A percentile compares a stretch with the other conserved stretches of the same genome.
Conservation (phyloP, 345 rosid species). For the Cardamine chenopodiifolia region DNA sequence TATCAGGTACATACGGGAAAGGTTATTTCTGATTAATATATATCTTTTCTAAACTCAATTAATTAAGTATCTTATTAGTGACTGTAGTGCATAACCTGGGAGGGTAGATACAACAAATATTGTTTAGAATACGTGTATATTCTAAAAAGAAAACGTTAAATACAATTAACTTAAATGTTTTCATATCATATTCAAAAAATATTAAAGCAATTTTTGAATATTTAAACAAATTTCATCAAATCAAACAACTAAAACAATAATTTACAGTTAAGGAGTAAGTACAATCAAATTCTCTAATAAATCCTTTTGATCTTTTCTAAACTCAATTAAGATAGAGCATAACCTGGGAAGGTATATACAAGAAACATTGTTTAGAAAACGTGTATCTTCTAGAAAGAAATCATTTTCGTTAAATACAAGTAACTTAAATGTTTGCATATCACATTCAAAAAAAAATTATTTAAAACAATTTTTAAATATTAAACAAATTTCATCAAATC, state of each 20-base stretch:
- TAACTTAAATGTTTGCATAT: background rate
- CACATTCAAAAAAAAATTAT: background rate
- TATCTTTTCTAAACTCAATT: background rate
- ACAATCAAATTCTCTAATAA: no score
- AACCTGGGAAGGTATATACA: constrained; percentile 12
- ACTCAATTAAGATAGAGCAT: background rate
- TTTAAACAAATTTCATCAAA: background rate
- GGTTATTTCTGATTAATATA: background rate
- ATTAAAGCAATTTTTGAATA: background rate
- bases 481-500: no score
- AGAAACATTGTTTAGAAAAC: background rate
- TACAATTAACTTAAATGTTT: background rate
- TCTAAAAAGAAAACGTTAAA: background rate
- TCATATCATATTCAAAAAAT: background rate
- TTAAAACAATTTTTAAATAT: background rate
- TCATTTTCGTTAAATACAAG: background rate
- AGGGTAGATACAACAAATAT: constrained; percentile 1
- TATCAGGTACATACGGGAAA: background rate
- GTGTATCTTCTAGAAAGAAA: background rate
- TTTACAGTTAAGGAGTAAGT: no score
- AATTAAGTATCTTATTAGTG: background rate
- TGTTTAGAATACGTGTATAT: background rate
- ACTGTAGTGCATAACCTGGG: background rate
- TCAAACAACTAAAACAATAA: background rate
- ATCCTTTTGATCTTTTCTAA: background rate